A percentile compares a stretch with the other conserved stretches of the same genome.
These are phyloP conservation scores for Cryphonectria radicalis DNA, from an alignment of 2,329 filamentous ascomycete species.

Conservation along the genomic window DNA sequence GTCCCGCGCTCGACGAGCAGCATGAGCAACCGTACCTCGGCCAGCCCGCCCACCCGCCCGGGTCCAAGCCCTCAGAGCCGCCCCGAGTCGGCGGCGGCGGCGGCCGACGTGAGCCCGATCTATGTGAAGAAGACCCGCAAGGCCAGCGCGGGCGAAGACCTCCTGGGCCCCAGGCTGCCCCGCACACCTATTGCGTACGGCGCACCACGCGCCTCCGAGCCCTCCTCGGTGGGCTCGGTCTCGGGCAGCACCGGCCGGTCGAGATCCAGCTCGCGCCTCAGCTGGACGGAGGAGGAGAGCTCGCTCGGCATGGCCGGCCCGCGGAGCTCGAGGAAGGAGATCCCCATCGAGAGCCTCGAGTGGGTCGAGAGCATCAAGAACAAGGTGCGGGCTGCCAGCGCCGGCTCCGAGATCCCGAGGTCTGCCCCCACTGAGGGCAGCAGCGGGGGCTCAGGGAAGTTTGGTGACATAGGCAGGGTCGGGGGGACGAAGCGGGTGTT, in stretches of 20 bases:
- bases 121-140: conserved; percentile 58
- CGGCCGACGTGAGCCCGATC: conserved; percentile 52
- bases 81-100: conserved; percentile 38
- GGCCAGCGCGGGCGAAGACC: conserved; percentile 44
- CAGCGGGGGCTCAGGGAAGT: conserved; percentile 42
- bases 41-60: conserved; percentile 42
- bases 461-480: conserved; percentile 73
- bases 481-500: conserved; percentile 76
- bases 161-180: conserved; percentile 35
- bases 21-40: conserved; percentile 22
- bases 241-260: conserved; percentile 41
- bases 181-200: conserved; percentile 48
- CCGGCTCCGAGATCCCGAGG: conserved; percentile 43
- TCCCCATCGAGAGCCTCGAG: conserved; percentile 72
- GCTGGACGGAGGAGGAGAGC: conserved; percentile 64
- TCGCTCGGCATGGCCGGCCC: conserved; percentile 74
- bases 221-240: conserved; percentile 44
- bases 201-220: conserved; percentile 41
- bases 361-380: conserved; percentile 87
- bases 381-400: conserved; percentile 73
- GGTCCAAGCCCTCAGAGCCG: conserved; percentile 45
- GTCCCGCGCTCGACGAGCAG: conserved; percentile 39
- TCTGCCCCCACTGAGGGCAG: conserved; percentile 40
- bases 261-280: conserved; percentile 56
- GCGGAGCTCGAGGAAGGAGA: conserved; percentile 64